Evolutionary conservation across 2,329 filamentous ascomycete genomes (phyloP).

Genomic region (Penicillium oxalicum): DNA sequence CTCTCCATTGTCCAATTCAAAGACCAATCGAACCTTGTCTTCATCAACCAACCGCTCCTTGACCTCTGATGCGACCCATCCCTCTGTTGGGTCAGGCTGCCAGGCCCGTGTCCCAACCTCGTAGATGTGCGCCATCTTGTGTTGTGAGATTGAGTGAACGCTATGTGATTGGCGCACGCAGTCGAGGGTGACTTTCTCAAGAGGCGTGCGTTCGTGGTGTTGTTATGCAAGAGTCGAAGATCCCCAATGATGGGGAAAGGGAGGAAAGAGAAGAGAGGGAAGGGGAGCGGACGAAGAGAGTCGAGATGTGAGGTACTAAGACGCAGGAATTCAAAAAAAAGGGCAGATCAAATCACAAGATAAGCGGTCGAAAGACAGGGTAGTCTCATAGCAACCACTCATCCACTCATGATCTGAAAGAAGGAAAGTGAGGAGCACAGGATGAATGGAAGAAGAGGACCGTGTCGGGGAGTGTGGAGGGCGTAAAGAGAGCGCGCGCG

Average conservation of each 20-base stretch:
- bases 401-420: conserved; percentile 22
- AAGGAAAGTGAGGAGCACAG: conserved; percentile 1
- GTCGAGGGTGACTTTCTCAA: no score
- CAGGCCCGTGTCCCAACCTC: conserved; percentile 96
- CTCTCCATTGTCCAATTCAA: conserved; percentile 88
- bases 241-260: background rate
- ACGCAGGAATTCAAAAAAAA: conserved; percentile 6
- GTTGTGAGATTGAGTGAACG: conserved; percentile 1
- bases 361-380: conserved; percentile 21
- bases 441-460: conserved; percentile 11
- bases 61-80: conserved; percentile 96
- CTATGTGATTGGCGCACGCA: conserved; percentile 9
- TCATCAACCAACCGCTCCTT: conserved; percentile 77
- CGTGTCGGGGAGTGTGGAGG: conserved; percentile 1
- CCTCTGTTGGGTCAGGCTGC: conserved; percentile 93
- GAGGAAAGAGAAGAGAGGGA: conserved; percentile 1
- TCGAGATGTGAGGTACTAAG: background rate
- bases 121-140: conserved; percentile 80
- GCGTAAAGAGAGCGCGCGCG: conserved; percentile 1
- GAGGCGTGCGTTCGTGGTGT: no score
- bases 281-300: conserved; percentile 2
- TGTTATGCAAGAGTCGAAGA: no score
- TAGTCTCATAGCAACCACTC: conserved; percentile 20
- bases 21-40: conserved; percentile 79
- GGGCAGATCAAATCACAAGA: conserved; percentile 12